Evolutionary conservation across 164 flowering plant species (phyloP), one percentile per base, ranked within the genome.

Genomic region (Houttuynia cordata): DNA sequence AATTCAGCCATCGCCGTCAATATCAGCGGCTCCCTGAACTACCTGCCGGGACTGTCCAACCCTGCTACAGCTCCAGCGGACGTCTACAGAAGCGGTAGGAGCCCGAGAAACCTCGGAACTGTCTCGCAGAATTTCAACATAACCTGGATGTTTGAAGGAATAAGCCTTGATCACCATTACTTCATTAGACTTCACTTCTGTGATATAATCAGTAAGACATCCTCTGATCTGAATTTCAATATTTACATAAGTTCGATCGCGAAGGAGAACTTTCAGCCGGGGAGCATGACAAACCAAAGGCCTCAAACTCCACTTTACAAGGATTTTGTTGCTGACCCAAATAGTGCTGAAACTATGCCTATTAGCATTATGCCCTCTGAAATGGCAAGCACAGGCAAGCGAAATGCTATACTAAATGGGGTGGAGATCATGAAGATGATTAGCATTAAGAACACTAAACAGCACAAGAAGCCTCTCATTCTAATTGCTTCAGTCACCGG

Each of bases 161-260:
- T 89, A 49, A 84, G 80, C 68, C 67, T 76, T 3, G 88, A 83
- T 34, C 85, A 73, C 62, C 78, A 67, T 61, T 83, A 89, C 71
- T 71, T 89, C 12, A 59, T 87, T 45, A 73, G 97, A 54, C 74
- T 82, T 71, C 96, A 88, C 76, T 84, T 88, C 67, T 84, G 91
- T 67, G 96, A 88, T 66, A 72, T 88, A 39, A 87, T 86, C 49
- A 88, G 96, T 66, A 7, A 1, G 3, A 8, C 60, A 15, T 68
- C 69, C 86, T 24, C 84, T 80, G 42, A 66, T 67, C 82, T 87
- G 2, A 67, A 78, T 64, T 86, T 88, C 73, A 60, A 80, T 71
- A 82, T 88, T 47, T 88, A 73, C 55, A 78, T 88, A 58, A 79
- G 84, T 23, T 78, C 64, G 3, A 69, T 68, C 53, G 93, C 83